Percentiles rank a stretch among this genome's conserved stretches.
Conservation (phyloP, 2,329 filamentous ascomycete species). For the Colletotrichum cereale region DNA sequence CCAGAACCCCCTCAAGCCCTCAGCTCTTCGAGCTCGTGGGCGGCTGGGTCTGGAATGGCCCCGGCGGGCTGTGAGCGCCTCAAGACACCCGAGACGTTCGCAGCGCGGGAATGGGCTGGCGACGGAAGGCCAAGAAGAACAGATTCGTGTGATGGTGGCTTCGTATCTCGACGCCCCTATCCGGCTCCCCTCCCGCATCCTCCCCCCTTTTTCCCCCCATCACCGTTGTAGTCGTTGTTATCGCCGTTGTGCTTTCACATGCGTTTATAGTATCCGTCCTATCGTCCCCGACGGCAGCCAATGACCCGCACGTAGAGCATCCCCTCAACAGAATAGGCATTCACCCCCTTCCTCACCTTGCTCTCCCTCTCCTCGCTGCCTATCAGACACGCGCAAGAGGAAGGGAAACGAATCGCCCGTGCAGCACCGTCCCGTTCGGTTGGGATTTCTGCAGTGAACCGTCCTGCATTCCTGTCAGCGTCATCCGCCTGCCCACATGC, state of each 20-base stretch:
- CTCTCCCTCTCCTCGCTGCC: background rate
- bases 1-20: background rate
- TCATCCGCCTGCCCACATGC: background rate
- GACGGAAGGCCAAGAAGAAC: background rate
- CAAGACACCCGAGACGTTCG: conserved; percentile 12
- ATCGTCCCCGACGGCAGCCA: background rate
- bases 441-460: conserved; percentile 6
- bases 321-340: background rate
- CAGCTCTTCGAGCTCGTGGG: background rate
- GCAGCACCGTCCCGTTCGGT: conserved; percentile 7
- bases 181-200: background rate
- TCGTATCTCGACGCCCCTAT: background rate
- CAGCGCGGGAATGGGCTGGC: background rate
- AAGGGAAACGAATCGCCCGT: background rate
- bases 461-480: background rate
- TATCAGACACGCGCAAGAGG: background rate
- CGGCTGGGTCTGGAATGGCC: background rate
- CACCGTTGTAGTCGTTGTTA: background rate
- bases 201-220: background rate
- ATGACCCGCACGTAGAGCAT: background rate
- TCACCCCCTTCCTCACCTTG: background rate
- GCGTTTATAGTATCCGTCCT: background rate
- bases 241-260: background rate
- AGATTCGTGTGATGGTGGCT: background rate
- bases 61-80: background rate